These are phyloP conservation scores for Saksenaea vasiformis DNA, from an alignment of 371 early-diverging fungal species.

Conservation along the genomic window DNA sequence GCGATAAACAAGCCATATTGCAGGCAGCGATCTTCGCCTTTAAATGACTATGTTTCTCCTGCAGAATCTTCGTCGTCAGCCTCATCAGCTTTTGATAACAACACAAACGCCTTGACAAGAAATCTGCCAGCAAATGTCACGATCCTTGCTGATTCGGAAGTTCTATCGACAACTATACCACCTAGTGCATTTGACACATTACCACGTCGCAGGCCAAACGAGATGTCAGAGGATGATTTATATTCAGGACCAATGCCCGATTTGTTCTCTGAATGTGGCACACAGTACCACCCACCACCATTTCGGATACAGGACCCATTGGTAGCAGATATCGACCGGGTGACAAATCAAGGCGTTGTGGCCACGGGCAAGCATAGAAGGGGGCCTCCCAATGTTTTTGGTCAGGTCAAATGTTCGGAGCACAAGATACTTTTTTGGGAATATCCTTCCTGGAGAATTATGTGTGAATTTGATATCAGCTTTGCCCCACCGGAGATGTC, in stretches of 20 bases:
- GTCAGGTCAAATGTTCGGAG: conserved; percentile 19
- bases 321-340: conserved; percentile 38
- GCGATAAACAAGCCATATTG: background rate
- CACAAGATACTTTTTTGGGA: conserved; percentile 40
- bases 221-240: background rate
- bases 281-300: conserved; percentile 16
- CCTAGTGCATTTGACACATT: background rate
- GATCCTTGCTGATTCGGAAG: conserved; percentile 1
- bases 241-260: background rate
- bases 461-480: conserved; percentile 30
- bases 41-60: background rate
- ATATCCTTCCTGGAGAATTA: conserved; percentile 37
- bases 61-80: background rate
- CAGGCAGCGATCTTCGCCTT: background rate
- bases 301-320: conserved; percentile 41
- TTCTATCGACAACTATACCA: background rate
- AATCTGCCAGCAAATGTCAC: background rate
- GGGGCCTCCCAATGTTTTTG: background rate
- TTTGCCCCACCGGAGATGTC: conserved; percentile 25
- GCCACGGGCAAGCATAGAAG: conserved; percentile 37
- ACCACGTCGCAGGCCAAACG: background rate
- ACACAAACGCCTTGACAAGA: background rate
- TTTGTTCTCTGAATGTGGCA: conserved; percentile 1
- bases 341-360: conserved; percentile 30
- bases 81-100: background rate